Percentiles rank a stretch among this genome's conserved stretches.
Evolutionary conservation across 2,329 filamentous ascomycete genomes (phyloP).

Genomic region (Aspergillus hiratsukae): DNA sequence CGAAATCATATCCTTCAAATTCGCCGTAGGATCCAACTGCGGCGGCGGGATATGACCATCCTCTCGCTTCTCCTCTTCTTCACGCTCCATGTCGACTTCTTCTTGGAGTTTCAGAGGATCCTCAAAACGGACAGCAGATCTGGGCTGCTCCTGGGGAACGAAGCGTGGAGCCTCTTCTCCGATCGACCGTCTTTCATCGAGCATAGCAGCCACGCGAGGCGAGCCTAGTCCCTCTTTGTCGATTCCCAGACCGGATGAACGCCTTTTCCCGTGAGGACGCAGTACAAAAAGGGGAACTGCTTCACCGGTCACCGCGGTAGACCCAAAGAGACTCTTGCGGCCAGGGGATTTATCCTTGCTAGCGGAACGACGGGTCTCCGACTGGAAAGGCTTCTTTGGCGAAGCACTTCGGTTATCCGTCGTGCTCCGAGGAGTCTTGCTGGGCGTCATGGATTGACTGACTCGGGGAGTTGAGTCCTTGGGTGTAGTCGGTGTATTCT

Average conservation of each 20-base stretch:
- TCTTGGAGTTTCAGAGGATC: conserved; percentile 60
- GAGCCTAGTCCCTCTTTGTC: conserved; percentile 70
- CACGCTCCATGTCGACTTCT: conserved; percentile 60
- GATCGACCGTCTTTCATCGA: conserved; percentile 68
- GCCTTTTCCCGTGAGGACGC: conserved; percentile 53
- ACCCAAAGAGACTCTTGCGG: conserved; percentile 49
- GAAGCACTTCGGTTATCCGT: conserved; percentile 45
- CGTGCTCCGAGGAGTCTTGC: conserved; percentile 48
- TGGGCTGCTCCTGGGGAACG: conserved; percentile 47
- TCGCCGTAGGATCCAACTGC: conserved; percentile 60
- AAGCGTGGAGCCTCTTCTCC: conserved; percentile 63
- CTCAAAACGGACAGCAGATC: conserved; percentile 56
- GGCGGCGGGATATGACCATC: conserved; percentile 45
- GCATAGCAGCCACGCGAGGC: conserved; percentile 65
- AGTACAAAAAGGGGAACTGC: conserved; percentile 62
- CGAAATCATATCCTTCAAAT: conserved; percentile 71
- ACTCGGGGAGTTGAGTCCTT: conserved; percentile 44
- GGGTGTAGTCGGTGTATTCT: conserved; percentile 34
- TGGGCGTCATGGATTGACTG: conserved; percentile 44
- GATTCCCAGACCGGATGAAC: conserved; percentile 64
- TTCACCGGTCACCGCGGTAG: conserved; percentile 50
- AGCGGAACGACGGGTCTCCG: conserved; percentile 38
- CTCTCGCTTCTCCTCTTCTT: conserved; percentile 59
- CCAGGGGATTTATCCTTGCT: conserved; percentile 33
- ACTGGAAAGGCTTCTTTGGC: conserved; percentile 45